Evolutionary conservation across 1,139 yeast species (phyloP).

Genomic region (Candida sp.): DNA sequence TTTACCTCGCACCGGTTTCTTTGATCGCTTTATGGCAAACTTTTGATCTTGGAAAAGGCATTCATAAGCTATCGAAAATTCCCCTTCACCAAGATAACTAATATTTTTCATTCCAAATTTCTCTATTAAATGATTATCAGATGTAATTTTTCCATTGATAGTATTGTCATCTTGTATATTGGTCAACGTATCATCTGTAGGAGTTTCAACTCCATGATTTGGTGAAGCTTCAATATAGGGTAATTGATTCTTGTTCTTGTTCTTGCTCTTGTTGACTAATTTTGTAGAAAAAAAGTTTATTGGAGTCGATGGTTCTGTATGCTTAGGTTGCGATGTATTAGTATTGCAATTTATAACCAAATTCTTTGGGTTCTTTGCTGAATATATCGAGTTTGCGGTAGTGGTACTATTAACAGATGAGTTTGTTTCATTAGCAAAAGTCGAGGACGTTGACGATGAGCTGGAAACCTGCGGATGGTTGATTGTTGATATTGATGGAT

Average conservation of each 20-base stretch:
- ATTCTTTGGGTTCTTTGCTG: conserved; percentile 2
- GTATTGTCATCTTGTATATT: conserved; percentile 15
- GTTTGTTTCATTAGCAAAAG: neutral
- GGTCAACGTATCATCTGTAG: conserved; percentile 5
- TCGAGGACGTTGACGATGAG: conserved; percentile 1
- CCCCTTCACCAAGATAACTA: conserved; percentile 75
- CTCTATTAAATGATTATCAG: conserved; percentile 58
- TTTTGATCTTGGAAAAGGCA: conserved; percentile 61
- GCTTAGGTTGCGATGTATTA: neutral
- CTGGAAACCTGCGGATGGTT: neutral
- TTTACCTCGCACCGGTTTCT: conserved; percentile 46
- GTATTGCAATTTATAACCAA: conserved; percentile 1
- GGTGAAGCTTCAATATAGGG: neutral
- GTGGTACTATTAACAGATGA: neutral
- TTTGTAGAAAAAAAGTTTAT: conserved; percentile 7
- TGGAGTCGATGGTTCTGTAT: conserved; percentile 25
- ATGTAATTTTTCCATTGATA: neutral
- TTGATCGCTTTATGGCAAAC: conserved; percentile 86
- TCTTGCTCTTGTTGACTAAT: neutral
- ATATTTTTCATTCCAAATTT: conserved; percentile 69
- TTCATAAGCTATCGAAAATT: conserved; percentile 84
- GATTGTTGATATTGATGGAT: neutral
- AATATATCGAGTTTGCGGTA: neutral
- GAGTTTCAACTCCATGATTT: neutral
- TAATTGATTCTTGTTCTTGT: neutral